These are phyloP conservation scores for Solanum pinnatisectum DNA, from an alignment of 257 asterid species.

Conservation along the genomic window DNA sequence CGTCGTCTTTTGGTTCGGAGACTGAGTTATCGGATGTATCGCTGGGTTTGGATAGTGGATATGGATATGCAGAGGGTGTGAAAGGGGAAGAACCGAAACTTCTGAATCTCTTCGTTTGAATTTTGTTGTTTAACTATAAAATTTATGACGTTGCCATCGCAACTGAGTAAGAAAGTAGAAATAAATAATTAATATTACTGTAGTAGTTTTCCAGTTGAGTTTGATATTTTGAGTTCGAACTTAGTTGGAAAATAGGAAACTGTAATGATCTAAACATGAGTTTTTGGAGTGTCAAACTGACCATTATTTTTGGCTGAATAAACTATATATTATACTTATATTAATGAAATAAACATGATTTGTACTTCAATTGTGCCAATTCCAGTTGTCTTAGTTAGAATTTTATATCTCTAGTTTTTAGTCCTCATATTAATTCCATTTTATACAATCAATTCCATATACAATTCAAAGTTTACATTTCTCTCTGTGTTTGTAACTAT, in stretches of 20 bases:
- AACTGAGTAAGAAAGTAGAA: not conserved
- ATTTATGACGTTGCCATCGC: too few species aligned
- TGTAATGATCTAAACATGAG: not conserved
- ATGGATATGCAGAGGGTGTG: constrained; percentile 13
- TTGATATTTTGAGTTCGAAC: not conserved
- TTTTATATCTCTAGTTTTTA: not conserved
- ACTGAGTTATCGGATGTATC: constrained; percentile 38
- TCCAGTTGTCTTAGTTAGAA: not conserved
- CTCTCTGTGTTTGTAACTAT: not conserved
- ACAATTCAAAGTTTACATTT: not conserved
- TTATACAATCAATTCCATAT: not conserved
- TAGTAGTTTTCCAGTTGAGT: not conserved
- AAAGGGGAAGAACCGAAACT: constrained; percentile 72
- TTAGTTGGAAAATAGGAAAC: constrained; percentile 4
- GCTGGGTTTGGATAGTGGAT: constrained; percentile 27
- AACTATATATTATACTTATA: not conserved
- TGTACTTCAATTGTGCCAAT: not conserved
- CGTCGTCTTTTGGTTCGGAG: constrained; percentile 30
- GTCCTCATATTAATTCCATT: not conserved
- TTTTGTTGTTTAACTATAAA: not conserved
- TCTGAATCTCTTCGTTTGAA: constrained; percentile 56
- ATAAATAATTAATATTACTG: not conserved
- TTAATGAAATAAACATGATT: not conserved
- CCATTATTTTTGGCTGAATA: not conserved
- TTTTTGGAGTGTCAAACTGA: not conserved